Conservation (phyloP, 306 rosid genomes). For the apple (Malus domestica) region ASM211411v1 NC_041789.1:17279501-17280000, state of each 20-base stretch:
- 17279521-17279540: no score
- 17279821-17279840: conserved; percentile 1
- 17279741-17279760: neutral
- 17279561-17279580: no score
- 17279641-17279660: neutral
- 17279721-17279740: neutral
- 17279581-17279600: no score
- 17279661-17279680: neutral
- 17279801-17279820: neutral
- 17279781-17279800: neutral
- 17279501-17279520: no score
- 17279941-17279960: no score
- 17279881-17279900: no score
- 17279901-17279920: no score
- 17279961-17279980: no score
- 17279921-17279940: neutral
- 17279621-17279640: neutral
- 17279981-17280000: neutral
- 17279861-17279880: neutral
- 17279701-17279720: neutral
- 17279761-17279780: neutral
- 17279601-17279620: no score
- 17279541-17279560: no score
- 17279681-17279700: neutral
- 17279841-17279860: neutral